Conservation (phyloP, 768 basidiomycete species). For the Trametes sanguinea region DNA sequence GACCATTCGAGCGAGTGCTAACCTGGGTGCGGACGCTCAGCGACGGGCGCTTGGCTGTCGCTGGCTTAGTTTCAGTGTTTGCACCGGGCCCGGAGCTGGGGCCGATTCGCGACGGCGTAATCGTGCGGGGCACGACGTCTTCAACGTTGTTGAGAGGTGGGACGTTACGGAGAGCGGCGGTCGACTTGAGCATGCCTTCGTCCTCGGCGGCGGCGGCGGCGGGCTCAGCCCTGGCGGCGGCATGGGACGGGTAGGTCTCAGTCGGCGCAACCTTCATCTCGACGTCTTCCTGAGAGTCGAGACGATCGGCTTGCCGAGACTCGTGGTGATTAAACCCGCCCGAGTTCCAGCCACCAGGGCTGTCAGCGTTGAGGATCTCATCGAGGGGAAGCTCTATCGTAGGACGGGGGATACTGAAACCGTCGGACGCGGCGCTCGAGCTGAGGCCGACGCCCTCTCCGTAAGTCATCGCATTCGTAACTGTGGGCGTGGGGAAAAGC, state of each 20-base stretch:
- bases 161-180: conserved; percentile 32
- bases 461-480: conserved; percentile 70
- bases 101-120: conserved; percentile 60
- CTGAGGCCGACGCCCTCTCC: conserved; percentile 64
- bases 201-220: conserved; percentile 24
- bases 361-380: conserved; percentile 64
- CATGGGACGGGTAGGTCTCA: conserved; percentile 27
- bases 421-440: conserved; percentile 45
- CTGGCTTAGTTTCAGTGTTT: conserved; percentile 34
- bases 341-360: conserved; percentile 34
- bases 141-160: conserved; percentile 46
- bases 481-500: conserved; percentile 66
- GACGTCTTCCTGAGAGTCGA: conserved; percentile 31
- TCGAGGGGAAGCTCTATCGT: conserved; percentile 89
- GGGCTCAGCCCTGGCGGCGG: conserved; percentile 31
- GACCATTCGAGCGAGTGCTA: conserved; percentile 56
- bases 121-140: conserved; percentile 50
- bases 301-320: conserved; percentile 25
- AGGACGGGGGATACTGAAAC: conserved; percentile 67
- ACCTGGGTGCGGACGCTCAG: conserved; percentile 61
- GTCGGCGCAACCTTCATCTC: conserved; percentile 34
- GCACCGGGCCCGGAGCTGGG: conserved; percentile 53
- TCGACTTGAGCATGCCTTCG: conserved; percentile 36
- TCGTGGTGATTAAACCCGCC: conserved; percentile 18
- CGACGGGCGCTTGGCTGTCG: conserved; percentile 49